phyloP scores from a whole-genome alignment of 108 stramenopile species.

The Skeletonema costatum region DNA sequence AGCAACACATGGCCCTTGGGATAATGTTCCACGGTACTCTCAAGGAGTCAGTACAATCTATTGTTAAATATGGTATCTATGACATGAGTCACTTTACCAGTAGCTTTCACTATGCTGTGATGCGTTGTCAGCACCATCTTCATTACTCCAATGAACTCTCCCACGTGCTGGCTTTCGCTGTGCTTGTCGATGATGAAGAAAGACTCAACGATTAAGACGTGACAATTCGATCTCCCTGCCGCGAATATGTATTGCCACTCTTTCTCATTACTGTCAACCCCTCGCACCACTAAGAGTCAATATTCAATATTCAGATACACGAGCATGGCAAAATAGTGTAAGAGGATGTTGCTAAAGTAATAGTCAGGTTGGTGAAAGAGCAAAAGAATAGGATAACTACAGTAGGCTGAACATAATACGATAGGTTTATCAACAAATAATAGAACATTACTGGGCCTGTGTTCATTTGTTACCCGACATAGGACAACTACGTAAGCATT shows the following conservation, averaged over 20 bases:
- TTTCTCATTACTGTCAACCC: background rate
- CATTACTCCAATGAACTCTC: background rate
- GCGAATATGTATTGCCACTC: background rate
- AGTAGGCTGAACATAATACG: too few relatives aligned
- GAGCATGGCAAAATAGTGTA: too few relatives aligned
- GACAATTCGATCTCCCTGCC: background rate
- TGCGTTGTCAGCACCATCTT: background rate
- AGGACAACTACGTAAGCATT: constrained; percentile 1
- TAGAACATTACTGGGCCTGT: too few relatives aligned
- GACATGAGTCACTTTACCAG: background rate
- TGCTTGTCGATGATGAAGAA: background rate
- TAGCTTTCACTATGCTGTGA: background rate
- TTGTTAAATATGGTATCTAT: background rate
- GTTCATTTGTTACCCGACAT: too few relatives aligned
- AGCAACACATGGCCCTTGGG: background rate
- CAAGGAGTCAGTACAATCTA: background rate
- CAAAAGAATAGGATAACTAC: too few relatives aligned
- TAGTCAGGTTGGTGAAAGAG: too few relatives aligned
- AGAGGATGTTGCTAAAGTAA: too few relatives aligned
- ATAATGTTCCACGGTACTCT: background rate
- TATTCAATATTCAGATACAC: too few relatives aligned
- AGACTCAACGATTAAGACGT: background rate
- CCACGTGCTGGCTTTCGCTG: background rate
- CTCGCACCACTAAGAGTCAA: too few relatives aligned
- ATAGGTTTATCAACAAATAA: too few relatives aligned